Conservation (phyloP, 2,329 filamentous ascomycete species). For the Alternaria sp. region DNA sequence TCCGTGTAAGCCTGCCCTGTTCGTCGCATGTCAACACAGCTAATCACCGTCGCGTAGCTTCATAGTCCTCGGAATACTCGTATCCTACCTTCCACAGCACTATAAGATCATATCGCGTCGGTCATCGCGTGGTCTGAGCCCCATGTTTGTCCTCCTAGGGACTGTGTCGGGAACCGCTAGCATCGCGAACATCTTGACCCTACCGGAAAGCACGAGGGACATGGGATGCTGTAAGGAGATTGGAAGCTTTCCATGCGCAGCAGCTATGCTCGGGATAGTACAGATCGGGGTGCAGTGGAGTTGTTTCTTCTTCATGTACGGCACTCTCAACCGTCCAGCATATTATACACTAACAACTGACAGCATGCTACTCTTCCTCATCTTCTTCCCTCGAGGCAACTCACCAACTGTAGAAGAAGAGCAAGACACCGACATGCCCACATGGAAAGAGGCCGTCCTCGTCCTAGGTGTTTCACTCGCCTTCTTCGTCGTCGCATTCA, state of each 20-base stretch:
- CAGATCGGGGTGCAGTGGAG: slow-evolving; percentile 92
- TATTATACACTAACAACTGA: slow-evolving; percentile 12
- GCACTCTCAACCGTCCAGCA: background rate
- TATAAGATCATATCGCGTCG: slow-evolving; percentile 84
- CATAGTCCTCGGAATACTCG: slow-evolving; percentile 83
- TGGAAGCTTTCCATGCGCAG: slow-evolving; percentile 80
- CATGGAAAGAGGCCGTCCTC: slow-evolving; percentile 77
- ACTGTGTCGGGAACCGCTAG: slow-evolving; percentile 86
- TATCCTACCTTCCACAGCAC: slow-evolving; percentile 96
- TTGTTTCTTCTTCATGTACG: slow-evolving; percentile 88
- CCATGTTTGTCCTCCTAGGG: slow-evolving; percentile 93
- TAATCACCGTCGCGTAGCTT: slow-evolving; percentile 54
- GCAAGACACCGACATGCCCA: slow-evolving; percentile 48
- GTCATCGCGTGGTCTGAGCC: slow-evolving; percentile 92
- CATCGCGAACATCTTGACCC: slow-evolving; percentile 89
- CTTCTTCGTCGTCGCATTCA: slow-evolving; percentile 74
- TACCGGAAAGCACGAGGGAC: slow-evolving; percentile 82
- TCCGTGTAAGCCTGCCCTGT: slow-evolving; percentile 55
- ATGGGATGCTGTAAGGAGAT: slow-evolving; percentile 86
- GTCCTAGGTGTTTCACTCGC: slow-evolving; percentile 76
- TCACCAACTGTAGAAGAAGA: slow-evolving; percentile 33
- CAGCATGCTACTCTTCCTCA: slow-evolving; percentile 89
- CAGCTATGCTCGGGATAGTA: slow-evolving; percentile 83
- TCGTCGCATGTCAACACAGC: slow-evolving; percentile 3
- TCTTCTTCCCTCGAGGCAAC: slow-evolving; percentile 73